Conservation (phyloP, 768 basidiomycete genomes). For the Lentinus brumalis region DNA sequence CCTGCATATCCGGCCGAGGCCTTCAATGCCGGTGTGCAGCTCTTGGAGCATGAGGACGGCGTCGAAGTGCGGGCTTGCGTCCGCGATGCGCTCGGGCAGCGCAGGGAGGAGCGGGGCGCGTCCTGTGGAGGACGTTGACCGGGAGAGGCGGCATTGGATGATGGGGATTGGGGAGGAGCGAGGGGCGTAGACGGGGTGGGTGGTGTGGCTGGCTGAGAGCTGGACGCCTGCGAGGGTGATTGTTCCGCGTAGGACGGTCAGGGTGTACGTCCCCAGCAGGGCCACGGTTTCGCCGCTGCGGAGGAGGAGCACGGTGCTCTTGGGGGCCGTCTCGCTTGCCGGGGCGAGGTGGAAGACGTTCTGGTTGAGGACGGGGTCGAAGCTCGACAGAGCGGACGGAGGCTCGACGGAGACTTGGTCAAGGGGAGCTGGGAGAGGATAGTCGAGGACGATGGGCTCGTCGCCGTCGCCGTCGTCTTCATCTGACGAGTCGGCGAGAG, state of each 20-base stretch:
- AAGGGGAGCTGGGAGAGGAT: background rate
- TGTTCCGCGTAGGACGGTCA: constrained; percentile 65
- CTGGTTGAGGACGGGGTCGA: constrained; percentile 43
- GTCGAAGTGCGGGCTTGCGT: constrained; percentile 17
- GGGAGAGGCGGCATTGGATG: constrained; percentile 36
- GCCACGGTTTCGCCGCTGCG: constrained; percentile 54
- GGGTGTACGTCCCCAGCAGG: constrained; percentile 64
- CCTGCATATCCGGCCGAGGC: constrained; percentile 62
- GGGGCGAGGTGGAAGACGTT: constrained; percentile 49
- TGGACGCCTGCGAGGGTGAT: constrained; percentile 60
- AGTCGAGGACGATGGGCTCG: constrained; percentile 11
- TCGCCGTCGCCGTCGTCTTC: constrained; percentile 38
- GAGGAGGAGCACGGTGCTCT: constrained; percentile 43
- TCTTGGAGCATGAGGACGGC: constrained; percentile 60
- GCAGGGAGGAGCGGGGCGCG: background rate
- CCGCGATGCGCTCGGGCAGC: constrained; percentile 20
- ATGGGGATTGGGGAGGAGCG: constrained; percentile 76
- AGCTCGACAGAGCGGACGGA: constrained; percentile 47
- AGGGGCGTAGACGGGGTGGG: constrained; percentile 71
- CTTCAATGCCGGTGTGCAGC: constrained; percentile 61
- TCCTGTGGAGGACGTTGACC: constrained; percentile 9
- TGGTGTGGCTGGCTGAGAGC: constrained; percentile 40
- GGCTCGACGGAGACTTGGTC: constrained; percentile 2
- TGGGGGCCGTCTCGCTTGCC: constrained; percentile 32
- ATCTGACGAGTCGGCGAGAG: constrained; percentile 34